Percentiles rank a stretch among this genome's conserved stretches.
Conservation (phyloP, 345 rosid genomes). For the Lumnitzera racemosa region DNA sequence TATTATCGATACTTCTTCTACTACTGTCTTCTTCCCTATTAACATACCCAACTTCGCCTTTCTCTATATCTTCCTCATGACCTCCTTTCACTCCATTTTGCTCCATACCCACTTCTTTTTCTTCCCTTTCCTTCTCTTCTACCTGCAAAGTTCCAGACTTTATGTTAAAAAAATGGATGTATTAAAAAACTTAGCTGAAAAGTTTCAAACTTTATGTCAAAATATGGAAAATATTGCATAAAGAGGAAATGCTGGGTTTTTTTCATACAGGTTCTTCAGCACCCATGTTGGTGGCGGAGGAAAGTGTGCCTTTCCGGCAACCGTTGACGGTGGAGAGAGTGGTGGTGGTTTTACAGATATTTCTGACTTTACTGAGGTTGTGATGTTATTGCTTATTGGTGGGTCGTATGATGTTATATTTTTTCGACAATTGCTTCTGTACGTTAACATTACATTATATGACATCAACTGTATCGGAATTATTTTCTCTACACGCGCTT, state of each 20-base stretch:
- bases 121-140: constrained; percentile 5
- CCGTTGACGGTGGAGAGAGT: too few relatives aligned
- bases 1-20: background rate
- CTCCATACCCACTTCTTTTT: constrained; percentile 7
- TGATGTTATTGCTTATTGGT: too few relatives aligned
- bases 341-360: too few relatives aligned
- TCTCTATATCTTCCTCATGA: constrained; percentile 46
- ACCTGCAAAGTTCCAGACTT: background rate
- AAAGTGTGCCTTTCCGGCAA: too few relatives aligned
- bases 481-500: too few relatives aligned
- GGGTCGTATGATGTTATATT: too few relatives aligned
- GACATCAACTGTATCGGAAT: too few relatives aligned
- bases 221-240: background rate
- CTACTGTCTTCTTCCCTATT: constrained; percentile 21
- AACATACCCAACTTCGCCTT: constrained; percentile 26
- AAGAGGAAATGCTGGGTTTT: background rate
- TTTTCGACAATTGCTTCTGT: too few relatives aligned
- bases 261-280: background rate
- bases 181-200: background rate
- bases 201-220: background rate
- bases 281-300: background rate
- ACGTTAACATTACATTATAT: too few relatives aligned
- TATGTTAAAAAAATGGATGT: background rate
- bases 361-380: too few relatives aligned
- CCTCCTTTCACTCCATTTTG: constrained; percentile 11